These are phyloP conservation scores for Thelephora aurantiotincta DNA, from an alignment of 768 basidiomycete species.

Conservation along the genomic window DNA sequence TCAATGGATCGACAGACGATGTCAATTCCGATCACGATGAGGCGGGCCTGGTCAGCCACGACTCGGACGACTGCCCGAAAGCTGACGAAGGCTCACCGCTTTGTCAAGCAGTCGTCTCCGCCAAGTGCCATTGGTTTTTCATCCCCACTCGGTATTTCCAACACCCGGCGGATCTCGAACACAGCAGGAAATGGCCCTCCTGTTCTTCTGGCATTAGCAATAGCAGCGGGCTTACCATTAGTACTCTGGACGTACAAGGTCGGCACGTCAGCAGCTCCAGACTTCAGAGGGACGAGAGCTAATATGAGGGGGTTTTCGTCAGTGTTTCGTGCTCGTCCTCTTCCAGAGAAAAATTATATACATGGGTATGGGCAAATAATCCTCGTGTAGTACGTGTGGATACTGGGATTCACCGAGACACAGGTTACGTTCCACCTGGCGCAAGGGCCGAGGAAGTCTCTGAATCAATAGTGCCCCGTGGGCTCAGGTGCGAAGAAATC, in stretches of 20 bases:
- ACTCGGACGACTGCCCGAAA: too few relatives aligned
- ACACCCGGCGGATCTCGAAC: too few relatives aligned
- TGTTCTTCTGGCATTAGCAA: slow-evolving; percentile 13
- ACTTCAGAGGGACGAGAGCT: not conserved
- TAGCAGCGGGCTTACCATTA: slow-evolving; percentile 23
- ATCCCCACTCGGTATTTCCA: too few relatives aligned
- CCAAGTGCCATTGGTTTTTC: too few relatives aligned
- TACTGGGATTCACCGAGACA: not conserved
- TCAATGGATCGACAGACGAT: too few relatives aligned
- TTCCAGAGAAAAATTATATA: slow-evolving; percentile 39
- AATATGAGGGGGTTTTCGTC: not conserved
- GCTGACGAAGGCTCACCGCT: too few relatives aligned
- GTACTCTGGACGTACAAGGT: slow-evolving; percentile 31
- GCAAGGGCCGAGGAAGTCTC: slow-evolving; percentile 22
- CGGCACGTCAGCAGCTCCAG: not conserved
- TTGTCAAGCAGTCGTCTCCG: too few relatives aligned
- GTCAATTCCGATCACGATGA: too few relatives aligned
- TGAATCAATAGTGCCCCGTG: slow-evolving; percentile 11
- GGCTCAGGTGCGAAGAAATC: slow-evolving; percentile 17
- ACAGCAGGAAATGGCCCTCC: slow-evolving; percentile 14
- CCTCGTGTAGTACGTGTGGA: not conserved
- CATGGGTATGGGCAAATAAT: slow-evolving; percentile 19
- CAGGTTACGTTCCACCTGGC: slow-evolving; percentile 27
- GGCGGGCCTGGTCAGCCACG: too few relatives aligned
- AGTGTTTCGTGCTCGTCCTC: slow-evolving; percentile 33